Conservation (phyloP, 345 rosid species). For the Brassica nigra region DNA sequence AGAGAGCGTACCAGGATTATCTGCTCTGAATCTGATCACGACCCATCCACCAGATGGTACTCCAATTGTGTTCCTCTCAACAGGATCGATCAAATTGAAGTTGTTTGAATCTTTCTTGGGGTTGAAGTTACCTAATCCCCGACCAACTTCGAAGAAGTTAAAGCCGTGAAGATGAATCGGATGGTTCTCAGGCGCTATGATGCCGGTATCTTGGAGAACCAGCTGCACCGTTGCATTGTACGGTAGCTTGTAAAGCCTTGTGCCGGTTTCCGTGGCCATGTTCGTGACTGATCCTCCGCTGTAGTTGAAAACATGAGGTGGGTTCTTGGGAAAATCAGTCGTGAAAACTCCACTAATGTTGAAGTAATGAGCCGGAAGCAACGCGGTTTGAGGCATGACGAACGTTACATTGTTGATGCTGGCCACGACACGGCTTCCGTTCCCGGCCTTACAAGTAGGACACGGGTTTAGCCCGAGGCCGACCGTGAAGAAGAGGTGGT, state of each 20-base stretch:
- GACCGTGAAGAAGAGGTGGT: conserved; percentile 70
- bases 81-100: conserved; percentile 84
- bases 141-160: conserved; percentile 79
- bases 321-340: conserved; percentile 76
- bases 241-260: conserved; percentile 60
- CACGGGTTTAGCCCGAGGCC: conserved; percentile 86
- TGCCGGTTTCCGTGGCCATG: conserved; percentile 61
- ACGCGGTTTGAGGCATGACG: conserved; percentile 70
- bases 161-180: conserved; percentile 87
- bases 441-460: conserved; percentile 71
- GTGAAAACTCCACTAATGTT: conserved; percentile 81
- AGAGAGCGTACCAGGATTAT: conserved; percentile 72
- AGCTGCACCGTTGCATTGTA: conserved; percentile 80
- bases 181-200: conserved; percentile 80
- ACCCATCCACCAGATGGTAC: conserved; percentile 95
- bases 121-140: conserved; percentile 74
- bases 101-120: conserved; percentile 59
- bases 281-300: conserved; percentile 61
- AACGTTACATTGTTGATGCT: conserved; percentile 78
- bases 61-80: conserved; percentile 88
- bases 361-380: conserved; percentile 84
- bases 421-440: conserved; percentile 78
- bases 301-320: conserved; percentile 61
- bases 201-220: conserved; percentile 82
- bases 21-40: conserved; percentile 80